Evolutionary conservation across 345 rosid species (phyloP), one percentile per base, ranked within the genome.

Genomic region (Microthlaspi erraticum): DNA sequence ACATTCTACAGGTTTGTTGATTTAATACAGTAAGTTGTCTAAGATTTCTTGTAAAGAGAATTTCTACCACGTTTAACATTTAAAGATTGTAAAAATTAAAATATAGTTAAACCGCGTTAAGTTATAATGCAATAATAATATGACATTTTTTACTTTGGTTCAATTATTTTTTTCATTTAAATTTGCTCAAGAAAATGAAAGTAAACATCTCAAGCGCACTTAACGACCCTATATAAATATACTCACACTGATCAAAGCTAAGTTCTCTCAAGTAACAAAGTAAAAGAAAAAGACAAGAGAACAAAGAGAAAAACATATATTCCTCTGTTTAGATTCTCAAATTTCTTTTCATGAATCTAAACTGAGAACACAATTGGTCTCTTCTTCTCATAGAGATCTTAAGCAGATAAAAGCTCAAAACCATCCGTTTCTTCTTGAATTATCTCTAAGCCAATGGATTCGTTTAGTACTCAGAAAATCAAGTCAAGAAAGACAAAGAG

Each of bases 401-500:
- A 53, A 57, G 37, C 49, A 66, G 42, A 2, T n/a, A 32, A 49
- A n/a, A 58, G 1, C 60, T 49, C 36, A 6, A 7, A 33, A 50
- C 17, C 65, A 43, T 66, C 66, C 50, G 49, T 59, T 50, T 46
- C 23, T 23, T 70, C 12, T 10, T 7, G 12, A 4, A 3, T 59
- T 6, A 13, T 55, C 32, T 66, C 42, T 17, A 33, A 34, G 6
- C 45, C n/a, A 63, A 93, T 91, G 98, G 97, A 87, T 71, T 63
- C 96, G 1, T 72, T 85, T 60, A 73, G 49, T 32, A 34, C 75
- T 66, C 71, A 57, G 6, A 79, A 86, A 73, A 17, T 80, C 50
- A 87, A 82, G 64, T 38, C 80, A 31, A 82, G 72, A 80, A 86
- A 87, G 77, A 73, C 80, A 19, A 84, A 84, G 44, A 87, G 77